A percentile compares a stretch with the other conserved stretches of the same genome.
phyloP scores from a whole-genome alignment of 805 yeast species.

The Candida stauntonica region DNA sequence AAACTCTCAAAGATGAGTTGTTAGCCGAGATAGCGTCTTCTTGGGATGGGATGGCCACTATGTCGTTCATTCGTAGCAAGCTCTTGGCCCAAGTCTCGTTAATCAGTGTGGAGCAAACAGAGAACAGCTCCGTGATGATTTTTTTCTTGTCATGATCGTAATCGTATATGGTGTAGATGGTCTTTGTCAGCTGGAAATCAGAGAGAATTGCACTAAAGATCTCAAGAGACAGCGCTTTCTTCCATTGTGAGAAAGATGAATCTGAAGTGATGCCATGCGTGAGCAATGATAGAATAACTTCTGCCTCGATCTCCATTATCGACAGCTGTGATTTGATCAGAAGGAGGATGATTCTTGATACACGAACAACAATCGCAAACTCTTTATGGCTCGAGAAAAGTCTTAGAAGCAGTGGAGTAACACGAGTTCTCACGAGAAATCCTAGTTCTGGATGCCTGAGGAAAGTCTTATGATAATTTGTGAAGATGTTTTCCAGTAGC shows the following conservation, averaged over 20 bases:
- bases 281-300: conserved; percentile 69
- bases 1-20: conserved; percentile 44
- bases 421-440: conserved; percentile 56
- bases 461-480: conserved; percentile 57
- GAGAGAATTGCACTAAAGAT: conserved; percentile 56
- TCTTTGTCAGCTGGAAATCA: conserved; percentile 48
- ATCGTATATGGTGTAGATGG: conserved; percentile 63
- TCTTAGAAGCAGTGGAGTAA: conserved; percentile 73
- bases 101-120: conserved; percentile 36
- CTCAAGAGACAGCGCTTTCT: conserved; percentile 68
- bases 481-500: conserved; percentile 71
- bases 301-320: conserved; percentile 69
- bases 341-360: conserved; percentile 64
- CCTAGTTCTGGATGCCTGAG: conserved; percentile 58
- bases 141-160: conserved; percentile 49
- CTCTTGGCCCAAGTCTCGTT: conserved; percentile 26
- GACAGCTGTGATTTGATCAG: conserved; percentile 52
- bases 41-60: conserved; percentile 24
- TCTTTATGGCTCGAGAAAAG: conserved; percentile 53
- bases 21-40: conserved; percentile 37
- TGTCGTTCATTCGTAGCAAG: conserved; percentile 31
- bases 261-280: conserved; percentile 66
- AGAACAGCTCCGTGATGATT: conserved; percentile 53
- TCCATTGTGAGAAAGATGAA: conserved; percentile 62
- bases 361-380: conserved; percentile 70